Conservation (phyloP, 352 stramenopile genomes). For the Phytophthora chlamydospora region DNA sequence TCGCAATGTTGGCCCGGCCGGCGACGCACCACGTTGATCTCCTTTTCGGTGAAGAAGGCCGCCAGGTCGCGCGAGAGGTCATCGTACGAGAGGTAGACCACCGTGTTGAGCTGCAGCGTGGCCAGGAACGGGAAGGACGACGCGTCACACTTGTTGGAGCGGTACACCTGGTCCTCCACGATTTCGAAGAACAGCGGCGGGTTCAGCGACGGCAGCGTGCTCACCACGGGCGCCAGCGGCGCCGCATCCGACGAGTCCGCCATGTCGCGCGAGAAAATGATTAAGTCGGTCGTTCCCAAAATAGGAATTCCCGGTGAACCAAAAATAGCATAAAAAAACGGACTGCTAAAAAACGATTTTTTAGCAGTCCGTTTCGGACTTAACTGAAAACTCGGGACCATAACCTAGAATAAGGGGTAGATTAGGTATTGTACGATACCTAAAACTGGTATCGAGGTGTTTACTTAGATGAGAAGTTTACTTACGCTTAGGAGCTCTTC, state of each 20-base stretch:
- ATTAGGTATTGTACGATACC: too few relatives aligned
- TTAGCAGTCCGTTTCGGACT: too few relatives aligned
- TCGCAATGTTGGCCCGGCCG: background rate
- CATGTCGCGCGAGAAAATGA: slow-evolving; percentile 8
- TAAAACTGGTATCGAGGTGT: too few relatives aligned
- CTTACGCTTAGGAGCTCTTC: too few relatives aligned
- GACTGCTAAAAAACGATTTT: too few relatives aligned
- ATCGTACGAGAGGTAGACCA: slow-evolving; percentile 88
- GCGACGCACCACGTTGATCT: slow-evolving; percentile 69
- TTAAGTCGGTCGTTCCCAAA: too few relatives aligned
- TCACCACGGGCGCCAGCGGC: slow-evolving; percentile 37
- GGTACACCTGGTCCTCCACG: slow-evolving; percentile 84
- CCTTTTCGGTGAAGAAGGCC: slow-evolving; percentile 85
- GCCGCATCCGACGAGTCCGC: slow-evolving; percentile 27
- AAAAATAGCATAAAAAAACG: too few relatives aligned
- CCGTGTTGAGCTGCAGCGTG: slow-evolving; percentile 82
- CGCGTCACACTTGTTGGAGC: slow-evolving; percentile 88
- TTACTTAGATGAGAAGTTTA: too few relatives aligned
- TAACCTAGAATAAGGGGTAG: too few relatives aligned
- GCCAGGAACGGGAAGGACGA: slow-evolving; percentile 86
- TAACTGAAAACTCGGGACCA: too few relatives aligned
- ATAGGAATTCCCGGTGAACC: too few relatives aligned
- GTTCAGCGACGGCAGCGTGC: slow-evolving; percentile 78
- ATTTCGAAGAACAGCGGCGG: slow-evolving; percentile 90
- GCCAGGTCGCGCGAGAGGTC: slow-evolving; percentile 77